phyloP scores from a whole-genome alignment of 1,284 basidiomycete genomes.

The Irpex lacteus region DNA sequence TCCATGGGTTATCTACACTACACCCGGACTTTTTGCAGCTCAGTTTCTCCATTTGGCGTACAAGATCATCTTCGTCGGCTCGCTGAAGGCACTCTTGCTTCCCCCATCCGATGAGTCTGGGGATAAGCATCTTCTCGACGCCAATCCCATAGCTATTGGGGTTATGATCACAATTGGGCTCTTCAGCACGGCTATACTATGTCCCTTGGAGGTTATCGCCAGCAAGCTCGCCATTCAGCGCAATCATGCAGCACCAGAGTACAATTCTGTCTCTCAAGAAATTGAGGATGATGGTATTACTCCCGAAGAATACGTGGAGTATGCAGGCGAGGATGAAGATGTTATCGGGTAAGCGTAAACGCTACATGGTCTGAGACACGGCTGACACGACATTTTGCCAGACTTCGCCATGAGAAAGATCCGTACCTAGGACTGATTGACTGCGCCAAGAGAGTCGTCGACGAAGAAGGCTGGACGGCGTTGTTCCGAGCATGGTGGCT shows the following conservation, averaged over 20 bases:
- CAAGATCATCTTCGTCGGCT: conserved; percentile 65
- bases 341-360: conserved; percentile 71
- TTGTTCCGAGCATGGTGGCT: conserved; percentile 90
- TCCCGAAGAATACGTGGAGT: conserved; percentile 62
- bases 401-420: conserved; percentile 78
- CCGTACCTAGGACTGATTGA: conserved; percentile 83
- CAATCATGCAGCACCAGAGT: conserved; percentile 72
- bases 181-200: conserved; percentile 61
- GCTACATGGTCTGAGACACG: not conserved
- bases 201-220: conserved; percentile 82
- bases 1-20: conserved; percentile 81
- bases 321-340: conserved; percentile 78
- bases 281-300: conserved; percentile 66
- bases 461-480: conserved; percentile 78
- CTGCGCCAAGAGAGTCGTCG: conserved; percentile 75
- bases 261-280: conserved; percentile 69
- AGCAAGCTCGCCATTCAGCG: conserved; percentile 83
- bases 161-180: conserved; percentile 64
- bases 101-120: conserved; percentile 35
- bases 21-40: conserved; percentile 76
- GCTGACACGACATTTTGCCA: conserved; percentile 24
- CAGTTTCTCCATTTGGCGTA: conserved; percentile 68
- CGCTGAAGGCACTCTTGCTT: conserved; percentile 64
- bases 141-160: conserved; percentile 44
- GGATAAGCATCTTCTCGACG: conserved; percentile 22